Conservation (phyloP, 108 stramenopile genomes). For the Cyclotella sp. region DNA sequence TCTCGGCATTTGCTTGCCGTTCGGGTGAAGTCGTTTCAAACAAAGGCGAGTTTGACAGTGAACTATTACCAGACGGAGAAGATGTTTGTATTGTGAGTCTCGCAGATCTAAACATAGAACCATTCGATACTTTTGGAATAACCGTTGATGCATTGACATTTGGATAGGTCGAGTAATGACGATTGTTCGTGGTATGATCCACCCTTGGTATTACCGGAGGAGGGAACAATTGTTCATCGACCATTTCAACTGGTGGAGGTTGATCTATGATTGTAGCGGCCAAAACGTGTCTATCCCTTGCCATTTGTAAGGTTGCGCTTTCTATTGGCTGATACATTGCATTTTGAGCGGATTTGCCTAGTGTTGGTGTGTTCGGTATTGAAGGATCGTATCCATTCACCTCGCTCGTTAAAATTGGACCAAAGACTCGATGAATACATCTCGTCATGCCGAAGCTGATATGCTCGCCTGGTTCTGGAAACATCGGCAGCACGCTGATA, state of each 20-base stretch:
- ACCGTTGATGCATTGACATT: conserved; percentile 1
- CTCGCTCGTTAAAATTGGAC: conserved; percentile 33
- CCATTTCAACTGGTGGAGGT: conserved; percentile 11
- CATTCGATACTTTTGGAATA: background rate
- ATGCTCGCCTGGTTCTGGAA: conserved; percentile 48
- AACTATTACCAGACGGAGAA: background rate
- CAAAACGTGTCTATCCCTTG: background rate
- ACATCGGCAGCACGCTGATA: conserved; percentile 36
- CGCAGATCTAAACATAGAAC: background rate
- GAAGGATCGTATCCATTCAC: background rate
- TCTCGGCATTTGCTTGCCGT: background rate
- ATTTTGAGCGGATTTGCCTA: background rate
- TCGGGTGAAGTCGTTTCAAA: background rate
- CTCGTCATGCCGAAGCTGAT: conserved; percentile 30
- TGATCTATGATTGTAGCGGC: background rate
- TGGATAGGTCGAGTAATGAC: background rate
- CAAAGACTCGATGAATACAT: conserved; percentile 37
- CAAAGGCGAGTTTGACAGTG: background rate
- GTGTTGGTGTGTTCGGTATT: background rate
- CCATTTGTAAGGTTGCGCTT: background rate
- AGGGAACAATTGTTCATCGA: background rate
- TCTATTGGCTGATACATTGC: background rate
- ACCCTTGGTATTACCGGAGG: background rate
- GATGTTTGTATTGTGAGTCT: conserved; percentile 4
- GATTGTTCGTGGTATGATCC: background rate